Base-by-base conservation (phyloP, 108 stramenopile species). In the Chaetoceros muelleri region DNA sequence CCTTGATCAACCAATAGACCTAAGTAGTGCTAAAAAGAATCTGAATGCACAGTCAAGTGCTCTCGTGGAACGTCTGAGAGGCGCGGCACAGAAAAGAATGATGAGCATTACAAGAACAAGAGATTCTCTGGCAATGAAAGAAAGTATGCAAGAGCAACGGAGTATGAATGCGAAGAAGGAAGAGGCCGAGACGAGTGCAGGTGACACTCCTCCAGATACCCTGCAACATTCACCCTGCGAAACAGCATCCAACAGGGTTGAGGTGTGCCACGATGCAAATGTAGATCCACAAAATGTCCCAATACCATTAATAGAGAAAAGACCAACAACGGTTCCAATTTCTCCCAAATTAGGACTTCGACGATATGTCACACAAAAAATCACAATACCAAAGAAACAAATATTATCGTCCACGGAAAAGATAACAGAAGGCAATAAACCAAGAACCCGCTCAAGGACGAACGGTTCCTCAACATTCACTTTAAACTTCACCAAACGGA, bases 251-350 rank as follows among this genome's bases (percentile, higher is more conserved):
- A 13, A 40, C 5, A 13, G 13, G 34, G 34, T 10, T 5, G 8
- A 40, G 13, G 13, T 13, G 13, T 13, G 13, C 5, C 8, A 40
- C 5, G 13, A 5, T 5, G 13, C 5, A 13, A 40, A 10, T 40
- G 34, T 40, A 5, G 34, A 40, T 40, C 5, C 8, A 10, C 34
- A 40, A 10, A 13, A 10, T 40, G 50, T 52, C 2, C 75, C 75
- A 2, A 65, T 80, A 24, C 79, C 74, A 21, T 70, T 67, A 56
- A 66, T 80, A 2, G 70, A 71, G 20, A 81, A 74, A 46, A 62
- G 65, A 67, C 72, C 69, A 16, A 62, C 66, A 3, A 81, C 80
- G 23, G 62, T 67, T 3, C 78, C 78, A 13, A 55, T 54, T 48
- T 75, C 73, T 16, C 78, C 78, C 24, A 29, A 74, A 30, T 47